Evolutionary conservation across 768 basidiomycete genomes (phyloP).

Genomic region (Naganishia vaughanmartiniae): DNA sequence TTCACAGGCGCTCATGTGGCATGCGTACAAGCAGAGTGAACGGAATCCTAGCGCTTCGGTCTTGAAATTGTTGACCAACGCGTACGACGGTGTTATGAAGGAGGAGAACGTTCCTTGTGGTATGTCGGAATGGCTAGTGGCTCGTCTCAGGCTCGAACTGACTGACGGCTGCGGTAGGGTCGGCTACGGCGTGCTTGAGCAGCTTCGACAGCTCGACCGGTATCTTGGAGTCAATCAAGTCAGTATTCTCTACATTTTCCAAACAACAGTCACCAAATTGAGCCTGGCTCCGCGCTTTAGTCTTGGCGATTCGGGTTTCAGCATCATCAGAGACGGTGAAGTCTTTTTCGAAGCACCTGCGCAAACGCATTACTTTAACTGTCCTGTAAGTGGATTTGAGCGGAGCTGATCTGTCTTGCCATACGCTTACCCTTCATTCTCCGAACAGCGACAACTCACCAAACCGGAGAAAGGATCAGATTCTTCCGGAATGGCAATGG

Average conservation of each 20-base stretch:
- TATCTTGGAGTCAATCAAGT: slow-evolving; percentile 54
- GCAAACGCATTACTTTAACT: slow-evolving; percentile 51
- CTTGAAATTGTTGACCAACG: slow-evolving; percentile 40
- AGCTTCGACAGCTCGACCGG: slow-evolving; percentile 35
- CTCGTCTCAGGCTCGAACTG: neutral
- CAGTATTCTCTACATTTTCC: slow-evolving; percentile 24
- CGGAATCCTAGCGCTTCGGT: slow-evolving; percentile 33
- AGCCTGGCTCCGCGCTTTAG: slow-evolving; percentile 27
- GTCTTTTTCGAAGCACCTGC: slow-evolving; percentile 38
- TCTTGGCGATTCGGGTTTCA: slow-evolving; percentile 51
- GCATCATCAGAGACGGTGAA: slow-evolving; percentile 45
- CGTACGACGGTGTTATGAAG: slow-evolving; percentile 40
- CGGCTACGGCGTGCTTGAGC: slow-evolving; percentile 34
- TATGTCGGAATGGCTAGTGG: slow-evolving; percentile 27
- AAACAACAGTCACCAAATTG: neutral
- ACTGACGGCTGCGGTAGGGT: slow-evolving; percentile 22
- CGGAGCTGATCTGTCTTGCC: neutral
- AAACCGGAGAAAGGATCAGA: slow-evolving; percentile 21
- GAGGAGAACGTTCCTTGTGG: slow-evolving; percentile 48
- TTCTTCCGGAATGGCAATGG: slow-evolving; percentile 36
- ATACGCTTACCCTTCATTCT: neutral
- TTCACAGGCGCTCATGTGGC: slow-evolving; percentile 86
- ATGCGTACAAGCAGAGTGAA: slow-evolving; percentile 49
- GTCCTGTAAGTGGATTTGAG: slow-evolving; percentile 38
- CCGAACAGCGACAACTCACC: slow-evolving; percentile 35